Evolutionary conservation across 192 early-diverging fungal genomes (phyloP).

Genomic region (Geranomyces variabilis): DNA sequence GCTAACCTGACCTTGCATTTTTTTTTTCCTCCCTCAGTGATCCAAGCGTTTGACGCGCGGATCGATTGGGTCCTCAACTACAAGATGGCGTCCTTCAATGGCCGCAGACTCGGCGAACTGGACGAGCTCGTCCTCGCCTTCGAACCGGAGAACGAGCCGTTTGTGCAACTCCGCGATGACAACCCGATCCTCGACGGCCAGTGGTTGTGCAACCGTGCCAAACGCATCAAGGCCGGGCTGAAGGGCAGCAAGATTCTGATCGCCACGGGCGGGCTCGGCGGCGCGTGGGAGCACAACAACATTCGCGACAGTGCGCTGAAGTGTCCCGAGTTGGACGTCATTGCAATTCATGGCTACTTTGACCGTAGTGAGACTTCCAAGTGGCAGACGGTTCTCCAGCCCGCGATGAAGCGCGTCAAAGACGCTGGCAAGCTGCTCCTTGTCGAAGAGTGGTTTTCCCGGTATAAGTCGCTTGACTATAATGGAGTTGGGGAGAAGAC

Average conservation of each 20-base stretch:
- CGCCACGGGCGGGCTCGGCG: background rate
- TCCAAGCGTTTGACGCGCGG: background rate
- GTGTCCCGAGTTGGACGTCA: background rate
- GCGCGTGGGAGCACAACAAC: background rate
- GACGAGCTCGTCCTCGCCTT: slow-evolving; percentile 10
- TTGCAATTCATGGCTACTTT: slow-evolving; percentile 7
- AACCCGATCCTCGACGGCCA: background rate
- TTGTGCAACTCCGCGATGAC: background rate
- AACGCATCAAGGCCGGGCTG: background rate
- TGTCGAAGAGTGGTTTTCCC: slow-evolving; percentile 11
- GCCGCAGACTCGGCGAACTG: background rate
- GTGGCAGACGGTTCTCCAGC: background rate
- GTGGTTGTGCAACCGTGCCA: slow-evolving; percentile 1
- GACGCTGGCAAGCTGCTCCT: background rate
- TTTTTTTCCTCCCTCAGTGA: background rate
- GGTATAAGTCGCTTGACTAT: background rate
- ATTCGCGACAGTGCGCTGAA: background rate
- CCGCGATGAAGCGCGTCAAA: background rate
- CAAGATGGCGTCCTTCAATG: background rate
- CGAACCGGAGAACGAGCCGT: slow-evolving; percentile 2
- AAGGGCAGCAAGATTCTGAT: background rate
- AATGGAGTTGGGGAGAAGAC: background rate
- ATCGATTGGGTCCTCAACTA: background rate
- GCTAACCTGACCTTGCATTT: background rate
- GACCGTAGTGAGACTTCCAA: background rate